Evolutionary conservation across 768 basidiomycete genomes (phyloP), one percentile per base, ranked within the genome.

Genomic region (Sistotremastrum suecicum): DNA sequence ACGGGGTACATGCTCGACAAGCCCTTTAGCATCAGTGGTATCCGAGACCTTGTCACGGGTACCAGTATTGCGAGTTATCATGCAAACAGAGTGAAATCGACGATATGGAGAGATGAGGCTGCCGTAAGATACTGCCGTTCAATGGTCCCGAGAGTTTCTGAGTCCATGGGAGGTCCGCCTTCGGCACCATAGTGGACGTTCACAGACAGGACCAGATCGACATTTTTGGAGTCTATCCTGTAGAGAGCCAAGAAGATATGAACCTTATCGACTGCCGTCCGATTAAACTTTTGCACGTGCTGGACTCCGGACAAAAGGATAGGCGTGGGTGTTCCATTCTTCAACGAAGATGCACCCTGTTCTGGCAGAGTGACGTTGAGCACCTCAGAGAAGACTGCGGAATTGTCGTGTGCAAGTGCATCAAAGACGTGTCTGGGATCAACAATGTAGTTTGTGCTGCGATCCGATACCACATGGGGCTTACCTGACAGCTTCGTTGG

Each of bases 351-450:
- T 58, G 54, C 75, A 68, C 44, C 59, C 56, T 34, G 70, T 50
- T 48, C 6, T 9, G 53, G 44, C 3, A 66, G 54, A n/a, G 50
- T 47, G 30, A 76, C 60, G 2, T 56, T 58, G 12, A 69, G 48
- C 12, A 90, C 69, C 28, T 59, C 57, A 7, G 66, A 63, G 7
- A 69, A 69, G 37, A 61, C 51, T 5, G 94, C 87, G 28, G 72
- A 66, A 57, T 95, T 98, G 64, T 98, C 95, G 55, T 94, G 78
- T 8, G 91, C 92, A 39, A 98, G 63, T 1, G 90, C 82, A 44
- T 78, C 72, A 52, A 95, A 95, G 65, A 95, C 92, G 55, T 82
- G 90, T 60, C 94, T 99, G 7, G 42, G 30, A 54, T 51, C 36
- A 54, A 51, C 33, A 3, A 30, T 11, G 9, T 54, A 49, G 40